Base-by-base conservation (phyloP, 75 land plant species). In the Pinus taeda region DNA sequence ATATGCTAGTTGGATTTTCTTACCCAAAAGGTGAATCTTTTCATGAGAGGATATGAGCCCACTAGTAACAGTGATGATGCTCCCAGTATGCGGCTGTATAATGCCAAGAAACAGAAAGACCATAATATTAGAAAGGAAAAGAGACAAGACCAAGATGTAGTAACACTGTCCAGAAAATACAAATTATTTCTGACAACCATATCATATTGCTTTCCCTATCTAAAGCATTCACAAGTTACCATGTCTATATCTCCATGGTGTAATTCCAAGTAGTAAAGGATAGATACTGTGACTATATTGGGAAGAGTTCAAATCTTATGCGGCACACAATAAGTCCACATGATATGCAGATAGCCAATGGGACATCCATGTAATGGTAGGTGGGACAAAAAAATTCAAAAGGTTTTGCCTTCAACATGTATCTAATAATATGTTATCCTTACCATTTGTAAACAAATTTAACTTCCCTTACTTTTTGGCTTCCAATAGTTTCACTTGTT, bases 1-100 rank as follows among this genome's bases (percentile, higher is more conserved):
- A 57, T 15, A 57, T 26, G 6, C 8, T 15, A 5, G 37, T 26
- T 15, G 36, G 60, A 74, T 24, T 29, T 15, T 55, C 80, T 80
- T 85, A 96, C 99, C 99, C 99, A 96, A 82, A 90, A 96, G 74
- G 99, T 96, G 74, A 93, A 71, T 79, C 99, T 93, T 85, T 96
- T 96, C 93, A 96, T 92, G 8, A 96, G 92, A 57, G 99, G 99
- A 82, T 96, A 96, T 26, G 99, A 83, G 79, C 90, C 93, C 74
- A 96, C 99, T 53, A 96, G 79, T 39, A 96, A 78, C 76, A 96
- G 77, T 4, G 99, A 96, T 20, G 99, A 96, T 73, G 99, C 99
- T 76, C 99, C 99, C 83, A 96, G 78, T 22, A 96, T 75, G 18
- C 82, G 95, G 82, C 99, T 96, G 87, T 73, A 79, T 49, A 49